Evolutionary conservation across 805 yeast species (phyloP), one percentile per base, ranked within the genome.

Genomic region (Kodamaea neixiangensis): DNA sequence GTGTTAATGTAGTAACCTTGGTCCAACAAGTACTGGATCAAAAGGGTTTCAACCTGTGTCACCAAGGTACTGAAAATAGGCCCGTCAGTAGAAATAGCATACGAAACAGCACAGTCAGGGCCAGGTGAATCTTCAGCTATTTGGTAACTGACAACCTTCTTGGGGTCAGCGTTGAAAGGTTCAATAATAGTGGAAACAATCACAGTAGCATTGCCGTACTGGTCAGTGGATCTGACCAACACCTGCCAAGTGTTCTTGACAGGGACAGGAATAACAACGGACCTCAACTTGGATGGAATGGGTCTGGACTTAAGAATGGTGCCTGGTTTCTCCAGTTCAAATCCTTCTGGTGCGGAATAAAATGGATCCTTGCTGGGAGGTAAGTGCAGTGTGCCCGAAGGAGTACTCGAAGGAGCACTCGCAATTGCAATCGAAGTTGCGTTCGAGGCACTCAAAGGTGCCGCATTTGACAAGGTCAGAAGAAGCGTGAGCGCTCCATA

Each of bases 1-100:
- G 61, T 56, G 1, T 66, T 61, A 2, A 69, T 68, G 50, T 57
- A 65, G 56, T 65, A 71, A 10, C 74, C 75, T 20, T 61, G 50
- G 7, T 52, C 40, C 25, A 60, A 51, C 17, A 54, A 56, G 4
- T 48, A 33, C 21, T 50, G 43, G 43, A 58, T 38, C 17, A 45
- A 33, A 14, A 34, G 31, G 52, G 56, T 49, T 37, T 60, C 61
- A 3, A 46, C 21, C 47, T 58, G 60, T 1, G 54, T 14, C 11
- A 25, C 51, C 13, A 55, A 34, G 13, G 59, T 54, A 5, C 20
- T 13, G 42, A 53, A 51, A 20, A 40, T 18, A 13, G 48, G 19
- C 15, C 44, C 49, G 11, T 34, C 60, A 25, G 31, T 51, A 20
- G 54, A 50, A 29, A 60, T 54, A 0, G 61, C 57, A 54, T 60